Conservation (phyloP, 1,139 yeast genomes). For the Lodderomyces metapsilosis region DNA sequence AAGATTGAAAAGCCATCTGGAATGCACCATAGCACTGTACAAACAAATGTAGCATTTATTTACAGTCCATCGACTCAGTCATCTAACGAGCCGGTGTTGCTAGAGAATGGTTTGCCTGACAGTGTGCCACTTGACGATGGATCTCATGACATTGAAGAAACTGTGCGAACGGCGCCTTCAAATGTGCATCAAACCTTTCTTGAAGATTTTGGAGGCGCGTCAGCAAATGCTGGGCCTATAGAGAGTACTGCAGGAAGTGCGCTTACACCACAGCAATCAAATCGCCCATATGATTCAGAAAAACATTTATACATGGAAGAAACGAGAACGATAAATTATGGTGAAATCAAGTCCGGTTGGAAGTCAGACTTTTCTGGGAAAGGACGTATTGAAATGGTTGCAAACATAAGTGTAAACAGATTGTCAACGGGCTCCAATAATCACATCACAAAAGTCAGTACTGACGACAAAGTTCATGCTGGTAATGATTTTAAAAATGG, state of each 20-base stretch:
- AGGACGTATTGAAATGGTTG: slow-evolving; percentile 76
- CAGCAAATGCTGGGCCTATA: slow-evolving; percentile 1
- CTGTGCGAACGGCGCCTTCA: slow-evolving; percentile 22
- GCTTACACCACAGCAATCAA: slow-evolving; percentile 8
- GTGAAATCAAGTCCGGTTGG: slow-evolving; percentile 90
- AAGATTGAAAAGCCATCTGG: slow-evolving; percentile 16
- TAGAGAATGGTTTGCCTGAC: slow-evolving; percentile 9
- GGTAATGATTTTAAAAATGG: slow-evolving; percentile 28
- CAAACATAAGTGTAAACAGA: slow-evolving; percentile 59
- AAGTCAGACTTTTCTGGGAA: slow-evolving; percentile 78
- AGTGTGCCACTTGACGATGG: slow-evolving; percentile 7
- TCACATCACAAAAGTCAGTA: slow-evolving; percentile 29
- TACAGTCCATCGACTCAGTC: slow-evolving; percentile 11
- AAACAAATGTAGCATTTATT: slow-evolving; percentile 25
- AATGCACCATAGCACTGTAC: slow-evolving; percentile 42
- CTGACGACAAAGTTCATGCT: slow-evolving; percentile 25
- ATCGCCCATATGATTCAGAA: slow-evolving; percentile 12
- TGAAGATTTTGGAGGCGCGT: slow-evolving; percentile 26
- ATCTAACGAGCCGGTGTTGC: not conserved
- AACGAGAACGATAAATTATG: slow-evolving; percentile 66
- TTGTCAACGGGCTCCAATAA: slow-evolving; percentile 53
- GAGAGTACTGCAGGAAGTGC: not conserved
- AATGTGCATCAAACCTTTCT: slow-evolving; percentile 26
- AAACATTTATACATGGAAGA: slow-evolving; percentile 64
- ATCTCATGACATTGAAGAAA: slow-evolving; percentile 12